Conservation (phyloP, 2,329 filamentous ascomycete species). For the Coniochaeta sp. region DNA sequence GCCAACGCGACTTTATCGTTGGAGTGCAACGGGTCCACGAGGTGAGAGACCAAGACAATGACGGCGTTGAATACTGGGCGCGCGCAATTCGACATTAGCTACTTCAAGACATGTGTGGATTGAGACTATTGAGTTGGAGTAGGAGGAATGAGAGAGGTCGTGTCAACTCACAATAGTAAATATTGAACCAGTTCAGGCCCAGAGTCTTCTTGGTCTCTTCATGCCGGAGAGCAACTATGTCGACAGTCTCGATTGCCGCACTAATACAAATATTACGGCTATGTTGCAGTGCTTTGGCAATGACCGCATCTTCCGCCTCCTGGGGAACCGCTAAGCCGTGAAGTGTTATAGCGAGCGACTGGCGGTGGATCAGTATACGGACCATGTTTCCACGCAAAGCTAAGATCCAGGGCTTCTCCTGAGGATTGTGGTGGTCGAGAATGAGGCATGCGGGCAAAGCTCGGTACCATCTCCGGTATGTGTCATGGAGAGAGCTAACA, state of each 20-base stretch:
- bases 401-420: conserved; percentile 2
- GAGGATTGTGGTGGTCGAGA: not conserved
- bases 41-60: conserved; percentile 5
- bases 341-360: conserved; percentile 1
- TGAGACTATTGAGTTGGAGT: not conserved
- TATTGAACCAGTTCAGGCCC: conserved; percentile 7
- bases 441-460: conserved; percentile 1
- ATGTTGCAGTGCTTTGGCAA: not conserved
- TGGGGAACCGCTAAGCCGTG: not conserved
- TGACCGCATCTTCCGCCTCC: not conserved
- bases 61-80: conserved; percentile 7
- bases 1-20: conserved; percentile 3
- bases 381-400: conserved; percentile 4
- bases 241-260: conserved; percentile 1
- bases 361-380: conserved; percentile 4
- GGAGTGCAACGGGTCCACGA: conserved; percentile 5
- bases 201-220: conserved; percentile 5
- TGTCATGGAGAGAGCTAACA: conserved; percentile 2
- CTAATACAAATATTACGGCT: conserved; percentile 4
- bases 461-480: conserved; percentile 2
- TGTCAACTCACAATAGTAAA: conserved; percentile 6
- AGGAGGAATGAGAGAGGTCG: not conserved
- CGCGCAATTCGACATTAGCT: not conserved
- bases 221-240: conserved; percentile 4
- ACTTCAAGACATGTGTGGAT: not conserved